These are phyloP conservation scores for Talaromyces verruculosus DNA, from an alignment of 2,329 filamentous ascomycete genomes.

Conservation along the genomic window DNA sequence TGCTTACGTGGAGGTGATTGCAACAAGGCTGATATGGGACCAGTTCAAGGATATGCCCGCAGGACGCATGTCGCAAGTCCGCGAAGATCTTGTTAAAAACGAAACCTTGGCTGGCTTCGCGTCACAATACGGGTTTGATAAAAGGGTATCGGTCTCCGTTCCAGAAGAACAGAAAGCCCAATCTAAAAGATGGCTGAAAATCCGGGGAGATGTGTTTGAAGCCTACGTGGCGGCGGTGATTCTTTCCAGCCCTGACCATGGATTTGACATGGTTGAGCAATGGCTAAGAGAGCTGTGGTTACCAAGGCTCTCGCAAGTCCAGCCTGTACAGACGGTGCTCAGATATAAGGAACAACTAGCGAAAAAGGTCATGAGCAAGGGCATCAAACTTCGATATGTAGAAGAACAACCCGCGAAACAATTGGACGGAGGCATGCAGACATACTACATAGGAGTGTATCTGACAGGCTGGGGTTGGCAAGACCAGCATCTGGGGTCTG, in stretches of 20 bases:
- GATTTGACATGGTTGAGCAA: slow-evolving; percentile 59
- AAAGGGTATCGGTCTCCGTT: slow-evolving; percentile 54
- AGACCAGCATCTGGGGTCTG: slow-evolving; percentile 47
- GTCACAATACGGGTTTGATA: slow-evolving; percentile 67
- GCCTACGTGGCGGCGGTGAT: slow-evolving; percentile 82
- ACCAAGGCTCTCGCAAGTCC: slow-evolving; percentile 53
- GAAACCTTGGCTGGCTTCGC: slow-evolving; percentile 71
- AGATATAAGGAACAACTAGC: slow-evolving; percentile 57
- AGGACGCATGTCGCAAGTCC: slow-evolving; percentile 71
- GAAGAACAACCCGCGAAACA: slow-evolving; percentile 40
- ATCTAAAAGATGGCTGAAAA: slow-evolving; percentile 64
- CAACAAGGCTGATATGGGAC: slow-evolving; percentile 71
- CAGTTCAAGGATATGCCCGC: slow-evolving; percentile 66
- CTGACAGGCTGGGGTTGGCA: slow-evolving; percentile 50
- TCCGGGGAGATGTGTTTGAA: slow-evolving; percentile 84
- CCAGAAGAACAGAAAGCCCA: slow-evolving; percentile 49
- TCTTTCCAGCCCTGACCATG: slow-evolving; percentile 63
- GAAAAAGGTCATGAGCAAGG: slow-evolving; percentile 55
- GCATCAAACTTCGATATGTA: slow-evolving; percentile 62
- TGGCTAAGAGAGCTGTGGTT: slow-evolving; percentile 80
- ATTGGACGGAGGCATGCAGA: slow-evolving; percentile 40
- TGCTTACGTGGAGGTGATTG: slow-evolving; percentile 75
- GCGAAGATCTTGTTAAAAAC: slow-evolving; percentile 80
- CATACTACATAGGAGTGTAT: slow-evolving; percentile 49
- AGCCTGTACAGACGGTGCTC: slow-evolving; percentile 31